A percentile compares a stretch with the other conserved stretches of the same genome.
phyloP scores from a whole-genome alignment of 768 basidiomycete species.

The Lactifluus volemus region DNA sequence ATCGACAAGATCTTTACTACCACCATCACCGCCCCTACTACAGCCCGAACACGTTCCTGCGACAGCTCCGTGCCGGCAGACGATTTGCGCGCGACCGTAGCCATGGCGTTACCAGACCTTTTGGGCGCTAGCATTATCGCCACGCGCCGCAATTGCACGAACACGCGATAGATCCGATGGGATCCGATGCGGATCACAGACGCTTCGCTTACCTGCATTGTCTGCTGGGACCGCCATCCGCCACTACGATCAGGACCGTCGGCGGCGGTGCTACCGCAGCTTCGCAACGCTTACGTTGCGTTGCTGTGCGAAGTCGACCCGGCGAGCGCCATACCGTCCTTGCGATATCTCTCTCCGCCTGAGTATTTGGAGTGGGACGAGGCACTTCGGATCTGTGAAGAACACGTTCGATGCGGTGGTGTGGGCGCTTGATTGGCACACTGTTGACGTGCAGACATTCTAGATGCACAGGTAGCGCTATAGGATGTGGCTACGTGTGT shows the following conservation, averaged over 20 bases:
- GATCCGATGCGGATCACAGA: conserved; percentile 36
- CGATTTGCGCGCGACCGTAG: conserved; percentile 47
- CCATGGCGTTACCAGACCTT: conserved; percentile 54
- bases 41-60: conserved; percentile 36
- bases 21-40: conserved; percentile 16
- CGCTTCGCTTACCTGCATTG: conserved; percentile 72
- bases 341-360: conserved; percentile 42
- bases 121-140: conserved; percentile 49
- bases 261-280: conserved; percentile 35
- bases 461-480: no score
- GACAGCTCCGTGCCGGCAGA: conserved; percentile 41
- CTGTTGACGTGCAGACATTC: conserved; percentile 50
- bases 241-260: conserved; percentile 29
- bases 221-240: conserved; percentile 48
- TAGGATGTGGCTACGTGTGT: no score
- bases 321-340: conserved; percentile 47
- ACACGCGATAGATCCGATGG: conserved; percentile 45
- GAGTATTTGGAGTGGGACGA: conserved; percentile 48
- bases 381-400: conserved; percentile 57
- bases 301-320: conserved; percentile 71
- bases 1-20: conserved; percentile 51
- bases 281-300: conserved; percentile 56
- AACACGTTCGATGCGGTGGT: conserved; percentile 63
- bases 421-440: conserved; percentile 69
- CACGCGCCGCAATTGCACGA: conserved; percentile 58